Conservation (phyloP, 257 asterid species). For the Solanum pinnatisectum region DNA sequence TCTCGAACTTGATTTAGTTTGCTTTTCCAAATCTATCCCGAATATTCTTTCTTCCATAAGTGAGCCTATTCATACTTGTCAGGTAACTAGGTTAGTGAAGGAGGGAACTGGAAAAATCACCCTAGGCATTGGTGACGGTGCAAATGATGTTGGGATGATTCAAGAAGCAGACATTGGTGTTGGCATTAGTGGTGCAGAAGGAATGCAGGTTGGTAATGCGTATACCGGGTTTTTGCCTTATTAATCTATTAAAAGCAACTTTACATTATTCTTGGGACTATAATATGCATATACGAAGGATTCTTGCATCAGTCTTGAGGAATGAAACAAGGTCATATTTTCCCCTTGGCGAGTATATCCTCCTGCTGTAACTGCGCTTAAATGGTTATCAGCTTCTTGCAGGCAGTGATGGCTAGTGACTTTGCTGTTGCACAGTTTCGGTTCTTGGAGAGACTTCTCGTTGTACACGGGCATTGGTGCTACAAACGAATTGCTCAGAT, state of each 20-base stretch:
- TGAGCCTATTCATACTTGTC: neutral
- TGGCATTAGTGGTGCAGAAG: conserved; percentile 99
- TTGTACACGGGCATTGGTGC: conserved; percentile 99
- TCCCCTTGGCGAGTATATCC: neutral
- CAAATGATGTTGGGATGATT: conserved; percentile 99
- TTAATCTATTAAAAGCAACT: neutral
- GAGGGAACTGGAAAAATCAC: conserved; percentile 95
- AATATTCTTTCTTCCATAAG: neutral
- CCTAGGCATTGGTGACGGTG: conserved; percentile 97
- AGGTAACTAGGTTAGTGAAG: conserved; percentile 96
- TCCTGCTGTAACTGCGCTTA: conserved; percentile 14
- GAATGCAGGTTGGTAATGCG: conserved; percentile 84
- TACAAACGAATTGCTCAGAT: conserved; percentile 98
- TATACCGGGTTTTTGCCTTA: neutral
- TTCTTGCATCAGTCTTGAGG: neutral
- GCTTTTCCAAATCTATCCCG: neutral
- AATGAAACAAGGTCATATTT: neutral
- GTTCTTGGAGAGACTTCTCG: conserved; percentile 95
- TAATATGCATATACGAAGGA: neutral
- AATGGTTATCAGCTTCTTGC: conserved; percentile 32
- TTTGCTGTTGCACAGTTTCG: conserved; percentile 93
- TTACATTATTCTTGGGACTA: neutral
- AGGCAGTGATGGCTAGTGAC: conserved; percentile 99
- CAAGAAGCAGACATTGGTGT: conserved; percentile 99
- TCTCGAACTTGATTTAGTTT: neutral